These are phyloP conservation scores for Penicillium cosmopolitanum DNA, from an alignment of 495 filamentous ascomycete species.

Conservation along the genomic window DNA sequence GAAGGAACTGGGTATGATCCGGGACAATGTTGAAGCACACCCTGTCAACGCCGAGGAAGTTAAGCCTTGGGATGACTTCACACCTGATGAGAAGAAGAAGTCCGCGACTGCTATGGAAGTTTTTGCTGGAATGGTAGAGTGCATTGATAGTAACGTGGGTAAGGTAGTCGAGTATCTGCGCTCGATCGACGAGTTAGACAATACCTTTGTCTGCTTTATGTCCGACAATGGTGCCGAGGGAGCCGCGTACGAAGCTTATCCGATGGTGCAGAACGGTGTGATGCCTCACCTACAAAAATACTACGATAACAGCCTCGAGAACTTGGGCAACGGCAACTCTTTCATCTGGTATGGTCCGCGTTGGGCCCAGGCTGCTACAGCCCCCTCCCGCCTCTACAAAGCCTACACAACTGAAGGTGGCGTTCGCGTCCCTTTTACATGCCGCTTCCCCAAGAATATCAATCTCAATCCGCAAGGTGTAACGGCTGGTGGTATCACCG, in stretches of 20 bases:
- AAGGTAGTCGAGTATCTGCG: slow-evolving; percentile 59
- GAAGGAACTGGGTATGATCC: slow-evolving; percentile 55
- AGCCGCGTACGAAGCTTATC: slow-evolving; percentile 61
- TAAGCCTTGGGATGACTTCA: slow-evolving; percentile 56
- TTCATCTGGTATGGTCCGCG: slow-evolving; percentile 70
- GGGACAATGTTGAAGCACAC: slow-evolving; percentile 54
- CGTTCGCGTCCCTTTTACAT: slow-evolving; percentile 61
- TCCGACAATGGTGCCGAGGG: slow-evolving; percentile 69
- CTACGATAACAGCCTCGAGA: slow-evolving; percentile 64
- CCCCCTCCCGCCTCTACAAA: slow-evolving; percentile 64
- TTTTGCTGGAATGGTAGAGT: slow-evolving; percentile 67
- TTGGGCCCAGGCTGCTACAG: slow-evolving; percentile 67
- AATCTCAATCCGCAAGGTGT: slow-evolving; percentile 23
- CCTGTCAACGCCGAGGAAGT: slow-evolving; percentile 57
- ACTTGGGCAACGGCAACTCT: slow-evolving; percentile 61
- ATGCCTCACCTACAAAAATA: slow-evolving; percentile 60
- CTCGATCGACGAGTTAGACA: slow-evolving; percentile 61
- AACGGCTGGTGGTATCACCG: slow-evolving; percentile 46
- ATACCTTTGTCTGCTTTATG: slow-evolving; percentile 67
- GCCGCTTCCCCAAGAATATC: slow-evolving; percentile 47
- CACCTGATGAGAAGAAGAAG: slow-evolving; percentile 51
- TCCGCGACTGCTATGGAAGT: slow-evolving; percentile 63
- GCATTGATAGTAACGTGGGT: slow-evolving; percentile 64
- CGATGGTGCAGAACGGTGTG: slow-evolving; percentile 55
- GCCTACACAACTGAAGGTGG: slow-evolving; percentile 66